Conservation (phyloP, 1,284 basidiomycete species). For the Cryptococcus floricola region DNA sequence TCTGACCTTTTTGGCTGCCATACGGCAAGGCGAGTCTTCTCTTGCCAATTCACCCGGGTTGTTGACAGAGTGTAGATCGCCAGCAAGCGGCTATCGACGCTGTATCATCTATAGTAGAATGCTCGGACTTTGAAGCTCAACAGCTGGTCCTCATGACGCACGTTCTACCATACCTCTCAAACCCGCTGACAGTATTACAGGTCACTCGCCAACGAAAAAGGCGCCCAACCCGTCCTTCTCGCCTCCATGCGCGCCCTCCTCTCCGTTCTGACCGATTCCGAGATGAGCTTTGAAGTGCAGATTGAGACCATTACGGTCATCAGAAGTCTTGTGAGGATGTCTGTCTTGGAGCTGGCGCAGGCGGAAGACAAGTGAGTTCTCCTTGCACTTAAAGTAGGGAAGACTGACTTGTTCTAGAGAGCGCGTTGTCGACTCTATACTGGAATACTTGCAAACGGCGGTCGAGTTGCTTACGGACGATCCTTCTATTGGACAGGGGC, state of each 20-base stretch:
- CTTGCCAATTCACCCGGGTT: background rate
- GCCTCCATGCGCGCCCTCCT: slow-evolving; percentile 1
- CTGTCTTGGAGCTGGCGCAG: background rate
- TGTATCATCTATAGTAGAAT: slow-evolving; percentile 8
- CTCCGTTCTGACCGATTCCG: background rate
- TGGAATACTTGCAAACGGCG: background rate
- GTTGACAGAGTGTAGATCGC: slow-evolving; percentile 1
- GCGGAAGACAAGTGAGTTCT: slow-evolving; percentile 1
- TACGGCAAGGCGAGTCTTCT: background rate
- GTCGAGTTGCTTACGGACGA: background rate
- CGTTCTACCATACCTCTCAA: background rate
- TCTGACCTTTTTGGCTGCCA: slow-evolving; percentile 15
- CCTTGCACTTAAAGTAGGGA: background rate
- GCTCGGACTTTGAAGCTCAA: slow-evolving; percentile 16
- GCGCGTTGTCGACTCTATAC: background rate
- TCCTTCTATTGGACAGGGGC: slow-evolving; percentile 1
- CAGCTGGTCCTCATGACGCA: slow-evolving; percentile 19
- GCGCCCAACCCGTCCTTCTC: background rate
- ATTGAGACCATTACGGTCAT: slow-evolving; percentile 2
- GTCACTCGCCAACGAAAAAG: background rate
- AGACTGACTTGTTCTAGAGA: background rate
- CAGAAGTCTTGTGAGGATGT: background rate
- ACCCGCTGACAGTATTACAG: background rate
- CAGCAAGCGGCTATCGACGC: slow-evolving; percentile 6
- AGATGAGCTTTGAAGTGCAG: background rate